phyloP scores from a whole-genome alignment of 441 rosid species.

The Syzygium syzygioides region DNA sequence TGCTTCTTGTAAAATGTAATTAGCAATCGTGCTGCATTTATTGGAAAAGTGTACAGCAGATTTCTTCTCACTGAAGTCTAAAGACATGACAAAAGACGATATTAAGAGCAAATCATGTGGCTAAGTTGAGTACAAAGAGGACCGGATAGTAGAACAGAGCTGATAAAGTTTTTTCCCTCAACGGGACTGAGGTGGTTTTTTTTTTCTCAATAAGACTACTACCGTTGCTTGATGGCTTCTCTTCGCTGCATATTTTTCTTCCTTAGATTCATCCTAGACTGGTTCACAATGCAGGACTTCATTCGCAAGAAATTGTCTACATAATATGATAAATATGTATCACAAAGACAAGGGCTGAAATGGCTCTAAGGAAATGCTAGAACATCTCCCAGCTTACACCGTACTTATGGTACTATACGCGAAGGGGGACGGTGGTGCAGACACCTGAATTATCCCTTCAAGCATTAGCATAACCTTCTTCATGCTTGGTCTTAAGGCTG shows the following conservation, averaged over 20 bases:
- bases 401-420: conserved; percentile 1
- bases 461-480: conserved; percentile 30
- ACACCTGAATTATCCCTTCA: conserved; percentile 21
- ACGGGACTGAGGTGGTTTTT: background rate
- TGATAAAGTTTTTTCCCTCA: background rate
- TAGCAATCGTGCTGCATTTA: background rate
- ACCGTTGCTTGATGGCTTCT: background rate
- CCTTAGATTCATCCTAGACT: background rate
- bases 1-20: background rate
- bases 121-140: background rate
- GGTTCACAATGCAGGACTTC: background rate
- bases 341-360: background rate
- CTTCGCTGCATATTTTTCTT: background rate
- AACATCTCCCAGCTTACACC: background rate
- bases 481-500: conserved; percentile 26
- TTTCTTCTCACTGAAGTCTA: background rate
- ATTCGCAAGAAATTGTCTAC: background rate
- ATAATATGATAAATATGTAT: background rate
- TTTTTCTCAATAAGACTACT: background rate
- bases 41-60: background rate
- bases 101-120: background rate
- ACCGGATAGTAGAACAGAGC: background rate
- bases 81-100: background rate
- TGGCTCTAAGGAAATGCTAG: background rate
- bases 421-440: conserved; percentile 18